Conservation (phyloP, 108 stramenopile species). For the Cyclotella kingstonii region DNA sequence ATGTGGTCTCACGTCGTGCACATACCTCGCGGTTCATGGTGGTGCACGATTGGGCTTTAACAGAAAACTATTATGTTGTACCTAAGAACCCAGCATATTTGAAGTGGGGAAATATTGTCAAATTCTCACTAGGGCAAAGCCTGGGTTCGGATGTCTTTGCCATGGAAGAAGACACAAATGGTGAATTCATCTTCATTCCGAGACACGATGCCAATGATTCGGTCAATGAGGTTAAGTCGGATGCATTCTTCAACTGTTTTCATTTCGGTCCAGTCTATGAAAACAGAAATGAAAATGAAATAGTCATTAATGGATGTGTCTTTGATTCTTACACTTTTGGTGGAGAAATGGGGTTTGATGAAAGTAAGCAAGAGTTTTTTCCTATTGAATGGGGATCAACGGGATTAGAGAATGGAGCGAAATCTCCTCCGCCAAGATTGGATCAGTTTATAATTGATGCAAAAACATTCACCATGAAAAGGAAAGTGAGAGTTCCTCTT, state of each 20-base stretch:
- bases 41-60: slow-evolving; percentile 29
- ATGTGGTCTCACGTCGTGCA: slow-evolving; percentile 4
- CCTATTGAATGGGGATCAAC: slow-evolving; percentile 12
- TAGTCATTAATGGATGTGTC: slow-evolving; percentile 4
- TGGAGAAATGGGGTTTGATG: slow-evolving; percentile 14
- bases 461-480: slow-evolving; percentile 9
- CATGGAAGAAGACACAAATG: slow-evolving; percentile 29
- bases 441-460: slow-evolving; percentile 2
- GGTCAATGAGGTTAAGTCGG: slow-evolving; percentile 19
- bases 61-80: slow-evolving; percentile 32
- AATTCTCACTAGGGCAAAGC: slow-evolving; percentile 7
- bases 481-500: background rate
- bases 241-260: slow-evolving; percentile 27
- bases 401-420: slow-evolving; percentile 1
- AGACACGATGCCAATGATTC: slow-evolving; percentile 6
- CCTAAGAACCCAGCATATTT: slow-evolving; percentile 29
- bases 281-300: background rate
- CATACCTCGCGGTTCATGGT: slow-evolving; percentile 31
- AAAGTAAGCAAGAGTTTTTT: slow-evolving; percentile 2
- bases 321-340: slow-evolving; percentile 18
- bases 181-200: slow-evolving; percentile 24
- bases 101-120: slow-evolving; percentile 12
- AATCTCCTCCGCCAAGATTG: slow-evolving; percentile 5
- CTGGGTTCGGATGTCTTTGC: slow-evolving; percentile 32
- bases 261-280: slow-evolving; percentile 10